Base-by-base conservation (phyloP, 2,329 filamentous ascomycete species). In the Plectosphaerella cucumerina region DNA sequence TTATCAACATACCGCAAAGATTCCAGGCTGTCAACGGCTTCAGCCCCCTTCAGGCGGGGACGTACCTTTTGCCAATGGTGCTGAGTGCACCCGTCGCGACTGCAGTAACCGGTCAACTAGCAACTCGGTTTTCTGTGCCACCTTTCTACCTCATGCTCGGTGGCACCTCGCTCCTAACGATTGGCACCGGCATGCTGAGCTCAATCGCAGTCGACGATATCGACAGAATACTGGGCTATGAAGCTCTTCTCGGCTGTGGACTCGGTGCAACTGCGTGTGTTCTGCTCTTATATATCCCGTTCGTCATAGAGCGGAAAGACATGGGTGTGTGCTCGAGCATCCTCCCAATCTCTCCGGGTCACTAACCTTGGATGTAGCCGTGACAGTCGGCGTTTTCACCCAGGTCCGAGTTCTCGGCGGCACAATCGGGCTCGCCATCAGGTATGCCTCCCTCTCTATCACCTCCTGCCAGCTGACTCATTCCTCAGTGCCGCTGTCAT, bases 351-450 rank as follows among this genome's bases (percentile, higher is more conserved):
- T 42, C 33, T 9, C 18, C 47, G 21, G 42, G 18, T 50, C 12
- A 35, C 41, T 46, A 41, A 51, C 44, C 9, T 41, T 18, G 35
- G 39, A n/a, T 31, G 44, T 42, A 66, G 67, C 61, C 8, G 65
- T 70, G 41, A 61, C 60, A 1, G 64, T 71, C 59, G 68, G 69
- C 12, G 61, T 65, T 6, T 57, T 66, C 6, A 69, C 69, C 5
- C 70, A 71, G 50, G 60, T 70, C 33, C 64, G 70, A 34, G 66
- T 68, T 21, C 61, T 71, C 2, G 68, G 69, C 1, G 70, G 65
- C 2, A 65, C 66, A 2, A 61, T 73, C 42, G 66, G 62, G 6
- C 57, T 72, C 6, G 68, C 70, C 1, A 62, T 69, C 6, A 61
- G 64, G 47, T 65, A 62, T 22, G 58, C 35, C 12, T 31, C 26